These are phyloP conservation scores for Daldinia caldariorum DNA, from an alignment of 495 filamentous ascomycete genomes.

Conservation along the genomic window DNA sequence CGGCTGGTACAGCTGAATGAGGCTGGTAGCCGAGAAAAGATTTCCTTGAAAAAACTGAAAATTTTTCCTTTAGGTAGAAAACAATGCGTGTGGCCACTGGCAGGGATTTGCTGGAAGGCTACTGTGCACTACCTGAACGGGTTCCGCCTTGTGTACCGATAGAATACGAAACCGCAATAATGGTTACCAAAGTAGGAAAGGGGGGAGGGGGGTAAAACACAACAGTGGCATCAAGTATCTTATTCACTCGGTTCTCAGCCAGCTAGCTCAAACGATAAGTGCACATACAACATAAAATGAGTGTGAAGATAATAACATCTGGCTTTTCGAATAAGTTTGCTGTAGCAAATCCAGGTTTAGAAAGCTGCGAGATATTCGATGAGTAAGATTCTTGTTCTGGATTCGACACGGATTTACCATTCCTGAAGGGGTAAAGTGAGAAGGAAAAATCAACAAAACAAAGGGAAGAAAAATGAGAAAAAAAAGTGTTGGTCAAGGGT, in stretches of 20 bases:
- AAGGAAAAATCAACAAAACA: neutral
- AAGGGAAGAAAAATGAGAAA: slow-evolving; percentile 17
- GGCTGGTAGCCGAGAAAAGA: slow-evolving; percentile 31
- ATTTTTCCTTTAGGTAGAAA: slow-evolving; percentile 7
- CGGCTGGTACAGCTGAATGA: slow-evolving; percentile 31
- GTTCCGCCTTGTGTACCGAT: slow-evolving; percentile 37
- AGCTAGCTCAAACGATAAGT: neutral
- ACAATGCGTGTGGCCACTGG: slow-evolving; percentile 29
- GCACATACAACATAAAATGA: slow-evolving; percentile 5
- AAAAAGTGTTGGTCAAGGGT: slow-evolving; percentile 10
- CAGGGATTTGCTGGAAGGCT: slow-evolving; percentile 37
- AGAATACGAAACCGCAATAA: slow-evolving; percentile 44
- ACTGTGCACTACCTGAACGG: slow-evolving; percentile 23
- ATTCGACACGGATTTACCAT: slow-evolving; percentile 19
- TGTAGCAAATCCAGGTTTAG: neutral
- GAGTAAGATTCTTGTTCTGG: slow-evolving; percentile 7
- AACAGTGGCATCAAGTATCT: slow-evolving; percentile 1
- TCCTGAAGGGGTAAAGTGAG: neutral
- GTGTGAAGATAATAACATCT: slow-evolving; percentile 4
- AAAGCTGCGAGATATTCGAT: slow-evolving; percentile 6
- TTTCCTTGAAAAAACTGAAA: slow-evolving; percentile 21
- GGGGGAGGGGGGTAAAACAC: too few species aligned
- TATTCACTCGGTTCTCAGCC: neutral
- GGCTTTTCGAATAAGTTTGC: neutral
- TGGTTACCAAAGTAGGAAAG: slow-evolving; percentile 24